Percentiles rank a stretch among this genome's conserved stretches.
These are phyloP conservation scores for Prosopis cineraria DNA, from an alignment of 306 rosid genomes.

Conservation along the genomic window DNA sequence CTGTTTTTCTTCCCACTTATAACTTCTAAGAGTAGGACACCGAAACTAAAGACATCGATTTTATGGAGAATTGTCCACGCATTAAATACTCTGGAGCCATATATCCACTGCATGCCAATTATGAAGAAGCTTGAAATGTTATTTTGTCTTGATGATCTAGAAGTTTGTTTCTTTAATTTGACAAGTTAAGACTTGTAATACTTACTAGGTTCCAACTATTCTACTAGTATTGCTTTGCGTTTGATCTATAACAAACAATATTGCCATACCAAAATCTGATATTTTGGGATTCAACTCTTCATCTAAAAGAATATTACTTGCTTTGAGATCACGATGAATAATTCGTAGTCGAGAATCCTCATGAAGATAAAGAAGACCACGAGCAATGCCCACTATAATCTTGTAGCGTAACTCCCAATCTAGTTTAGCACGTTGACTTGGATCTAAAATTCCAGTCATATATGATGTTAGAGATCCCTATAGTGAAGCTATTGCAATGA, in stretches of 20 bases:
- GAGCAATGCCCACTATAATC: slow-evolving; percentile 42
- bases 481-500: too few species aligned
- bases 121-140: background rate
- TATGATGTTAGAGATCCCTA: background rate
- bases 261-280: slow-evolving; percentile 60
- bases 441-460: background rate
- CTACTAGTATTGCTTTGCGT: slow-evolving; percentile 26
- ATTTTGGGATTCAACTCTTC: slow-evolving; percentile 50
- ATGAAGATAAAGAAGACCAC: slow-evolving; percentile 52
- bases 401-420: slow-evolving; percentile 19
- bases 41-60: background rate
- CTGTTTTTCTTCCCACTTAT: background rate
- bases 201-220: slow-evolving; percentile 67
- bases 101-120: background rate
- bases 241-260: slow-evolving; percentile 38
- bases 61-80: background rate
- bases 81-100: background rate
- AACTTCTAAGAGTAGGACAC: background rate
- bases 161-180: too few species aligned
- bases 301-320: slow-evolving; percentile 54
- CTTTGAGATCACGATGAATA: slow-evolving; percentile 58
- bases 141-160: too few species aligned
- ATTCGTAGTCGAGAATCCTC: slow-evolving; percentile 51
- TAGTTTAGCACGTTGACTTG: slow-evolving; percentile 17
- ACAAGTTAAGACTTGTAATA: too few species aligned